Evolutionary conservation across 164 flowering plant species (phyloP), one percentile per base, ranked within the genome.

Genomic region (Tetracentron sinense): DNA sequence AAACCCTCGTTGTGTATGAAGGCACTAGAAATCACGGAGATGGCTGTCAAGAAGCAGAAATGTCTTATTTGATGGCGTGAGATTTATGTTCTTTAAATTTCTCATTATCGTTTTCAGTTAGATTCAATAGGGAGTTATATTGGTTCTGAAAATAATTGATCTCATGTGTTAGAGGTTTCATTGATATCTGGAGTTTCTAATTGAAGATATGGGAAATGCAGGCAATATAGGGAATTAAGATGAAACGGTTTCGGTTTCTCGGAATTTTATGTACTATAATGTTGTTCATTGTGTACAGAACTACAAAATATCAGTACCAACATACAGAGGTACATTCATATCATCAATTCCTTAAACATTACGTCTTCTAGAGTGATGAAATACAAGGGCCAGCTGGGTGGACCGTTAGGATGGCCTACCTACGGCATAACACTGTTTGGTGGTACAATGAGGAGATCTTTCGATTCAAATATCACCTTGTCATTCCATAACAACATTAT

Each of bases 241-340:
- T 90, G 93, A 88, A 77, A 65, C 83, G 68, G 62, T 68, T 88
- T 46, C 86, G 82, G 0, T 81, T 85, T 63, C 73, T 87, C 83
- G 90, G 75, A 60, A 35, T 88, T 64, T 49, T 84, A 16, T 92
- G 89, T 79, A 70, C 66, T 78, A 75, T 70, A 47, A 85, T 83
- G 86, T 61, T n/a, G n/a, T n/a, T 83, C 65, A 72, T 87, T 74
- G 78, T 85, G 64, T 92, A 85, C 73, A 89, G 86, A 76, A 92
- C 86, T 30, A 88, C 90, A 35, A 79, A 68, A 42, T 82, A 74
- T 70, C 98, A 90, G 62, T 79, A 81, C 73, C 85, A 66, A 26
- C 87, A 83, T 48, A 78, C 91, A 62, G 72, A 88, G 95, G 98
- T 89, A 71, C 31, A 11, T 56, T 33, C 21, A 28, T 42, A 19